phyloP scores from a whole-genome alignment of 2,329 filamentous ascomycete genomes.

The Colletotrichum salicis region DNA sequence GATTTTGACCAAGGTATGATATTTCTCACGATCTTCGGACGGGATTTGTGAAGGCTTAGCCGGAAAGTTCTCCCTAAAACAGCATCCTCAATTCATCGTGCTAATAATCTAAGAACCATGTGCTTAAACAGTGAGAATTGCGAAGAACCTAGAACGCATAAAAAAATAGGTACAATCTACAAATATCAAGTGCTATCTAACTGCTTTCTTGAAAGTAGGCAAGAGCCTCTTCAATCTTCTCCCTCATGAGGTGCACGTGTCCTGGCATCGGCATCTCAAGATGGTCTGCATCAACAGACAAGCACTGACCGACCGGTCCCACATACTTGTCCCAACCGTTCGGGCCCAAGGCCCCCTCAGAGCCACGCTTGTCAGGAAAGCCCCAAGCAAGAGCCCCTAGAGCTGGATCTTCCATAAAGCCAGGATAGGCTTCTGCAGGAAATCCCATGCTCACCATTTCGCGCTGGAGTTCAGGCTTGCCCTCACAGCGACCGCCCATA shows the following conservation, averaged over 20 bases:
- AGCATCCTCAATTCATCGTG: no score
- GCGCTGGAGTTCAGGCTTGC: background rate
- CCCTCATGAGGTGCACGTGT: background rate
- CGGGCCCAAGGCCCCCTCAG: background rate
- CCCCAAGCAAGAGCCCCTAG: conserved; percentile 14
- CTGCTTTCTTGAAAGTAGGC: background rate
- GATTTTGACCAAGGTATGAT: no score
- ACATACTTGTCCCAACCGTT: conserved; percentile 9
- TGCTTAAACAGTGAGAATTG: no score
- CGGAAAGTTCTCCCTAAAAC: no score
- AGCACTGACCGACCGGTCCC: background rate
- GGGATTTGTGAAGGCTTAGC: no score
- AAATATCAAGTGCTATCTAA: no score
- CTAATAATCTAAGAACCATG: no score
- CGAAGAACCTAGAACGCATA: no score
- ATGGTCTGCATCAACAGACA: conserved; percentile 13
- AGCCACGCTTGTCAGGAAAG: conserved; percentile 3
- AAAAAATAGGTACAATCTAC: no score
- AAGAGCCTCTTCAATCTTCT: background rate
- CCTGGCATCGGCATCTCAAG: background rate
- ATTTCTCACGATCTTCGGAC: no score
- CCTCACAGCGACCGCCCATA: background rate
- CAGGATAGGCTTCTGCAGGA: conserved; percentile 3
- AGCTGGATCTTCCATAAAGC: conserved; percentile 8
- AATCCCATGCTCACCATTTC: conserved; percentile 6